Conservation (phyloP, 768 basidiomycete genomes). For the Calocybe cyanea region DNA sequence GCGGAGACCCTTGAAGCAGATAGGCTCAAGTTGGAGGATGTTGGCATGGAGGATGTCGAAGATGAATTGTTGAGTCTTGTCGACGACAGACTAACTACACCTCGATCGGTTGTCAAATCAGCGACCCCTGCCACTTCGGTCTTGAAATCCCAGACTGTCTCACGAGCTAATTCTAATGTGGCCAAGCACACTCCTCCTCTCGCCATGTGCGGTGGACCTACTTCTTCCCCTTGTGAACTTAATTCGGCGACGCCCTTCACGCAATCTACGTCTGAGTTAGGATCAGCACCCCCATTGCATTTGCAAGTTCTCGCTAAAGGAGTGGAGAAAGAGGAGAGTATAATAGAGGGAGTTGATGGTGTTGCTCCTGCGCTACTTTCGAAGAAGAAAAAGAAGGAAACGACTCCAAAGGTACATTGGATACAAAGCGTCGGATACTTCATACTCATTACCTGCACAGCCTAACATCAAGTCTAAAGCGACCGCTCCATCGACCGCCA, state of each 20-base stretch:
- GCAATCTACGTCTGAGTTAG: slow-evolving; percentile 37
- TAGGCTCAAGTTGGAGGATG: slow-evolving; percentile 20
- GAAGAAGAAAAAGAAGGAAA: slow-evolving; percentile 40
- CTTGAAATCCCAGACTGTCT: slow-evolving; percentile 2
- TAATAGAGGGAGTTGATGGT: slow-evolving; percentile 20
- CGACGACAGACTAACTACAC: slow-evolving; percentile 41
- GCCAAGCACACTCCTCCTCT: slow-evolving; percentile 13
- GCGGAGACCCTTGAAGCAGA: slow-evolving; percentile 33
- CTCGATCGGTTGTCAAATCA: slow-evolving; percentile 14
- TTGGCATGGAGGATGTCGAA: slow-evolving; percentile 45
- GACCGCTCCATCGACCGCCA: slow-evolving; percentile 11
- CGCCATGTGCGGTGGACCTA: slow-evolving; percentile 6
- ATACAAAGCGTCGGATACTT: slow-evolving; percentile 1
- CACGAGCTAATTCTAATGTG: background rate
- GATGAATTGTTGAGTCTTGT: slow-evolving; percentile 70
- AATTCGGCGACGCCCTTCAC: slow-evolving; percentile 12
- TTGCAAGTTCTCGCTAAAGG: slow-evolving; percentile 18
- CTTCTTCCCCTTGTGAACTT: slow-evolving; percentile 12
- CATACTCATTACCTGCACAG: slow-evolving; percentile 17
- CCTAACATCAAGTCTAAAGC: slow-evolving; percentile 20
- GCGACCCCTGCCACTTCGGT: slow-evolving; percentile 1
- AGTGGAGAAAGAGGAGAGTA: slow-evolving; percentile 27
- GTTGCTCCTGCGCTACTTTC: slow-evolving; percentile 15
- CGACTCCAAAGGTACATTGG: slow-evolving; percentile 31
- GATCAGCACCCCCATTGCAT: slow-evolving; percentile 54